Evolutionary conservation across 2,329 filamentous ascomycete genomes (phyloP), one percentile per base, ranked within the genome.

Genomic region (Herpotrichia juniperi): DNA sequence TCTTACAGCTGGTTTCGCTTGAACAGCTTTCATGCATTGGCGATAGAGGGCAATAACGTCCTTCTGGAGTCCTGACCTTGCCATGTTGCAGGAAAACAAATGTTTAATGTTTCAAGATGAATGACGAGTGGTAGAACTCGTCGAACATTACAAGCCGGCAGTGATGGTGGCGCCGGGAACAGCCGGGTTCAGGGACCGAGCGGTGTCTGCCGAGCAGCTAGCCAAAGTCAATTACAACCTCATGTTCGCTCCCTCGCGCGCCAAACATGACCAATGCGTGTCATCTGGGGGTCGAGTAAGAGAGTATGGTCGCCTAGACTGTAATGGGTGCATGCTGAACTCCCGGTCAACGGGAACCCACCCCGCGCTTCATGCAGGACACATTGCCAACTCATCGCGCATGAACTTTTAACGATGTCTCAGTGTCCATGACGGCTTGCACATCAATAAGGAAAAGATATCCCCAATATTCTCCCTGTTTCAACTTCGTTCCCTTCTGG

Each of bases 41-140:
- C 93, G 87, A 73, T 97, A 99, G 12, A 99, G 83, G 28, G 86
- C 81, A 46, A 97, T 75, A 3, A 97, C 93, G 67, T 96, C 91
- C 65, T 85, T 88, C 72, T 97, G 93, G n/a, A 97, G 80, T 30
- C 94, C 94, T 7, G 93, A 79, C 63, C 86, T 82, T 19, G 61
- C 63, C 72, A 75, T 75, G 4, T 2, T 44, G 16, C 12, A 11
- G 19, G 11, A 5, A 10, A 5, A 34, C 31, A 17, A 10, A 42
- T n/a, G 17, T 12, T 30, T 14, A 24, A 34, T 14, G 28, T 5
- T 6, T 22, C 4, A 43, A 11, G 17, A 9, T 32, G n/a, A 19
- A 34, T 25, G 26, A 34, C 5, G 21, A 34, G 17, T 12, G 28
- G 16, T 24, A 6, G n/a, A 16, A 28, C 3, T 43, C n/a, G 10